phyloP scores from a whole-genome alignment of 768 basidiomycete species.

The Roridomyces roridus region DNA sequence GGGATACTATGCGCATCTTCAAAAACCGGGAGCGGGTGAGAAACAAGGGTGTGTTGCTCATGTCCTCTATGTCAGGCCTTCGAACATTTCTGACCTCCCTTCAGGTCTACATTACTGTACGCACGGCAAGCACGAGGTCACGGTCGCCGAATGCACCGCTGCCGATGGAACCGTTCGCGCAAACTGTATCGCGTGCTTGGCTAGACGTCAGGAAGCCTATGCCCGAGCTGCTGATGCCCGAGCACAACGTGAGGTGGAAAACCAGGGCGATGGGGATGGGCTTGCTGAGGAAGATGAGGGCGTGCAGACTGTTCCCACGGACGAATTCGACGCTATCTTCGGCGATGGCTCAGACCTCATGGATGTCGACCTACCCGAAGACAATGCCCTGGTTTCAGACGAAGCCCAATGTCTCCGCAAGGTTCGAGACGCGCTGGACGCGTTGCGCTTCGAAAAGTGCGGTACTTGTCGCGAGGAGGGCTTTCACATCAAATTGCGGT shows the following conservation, averaged over 20 bases:
- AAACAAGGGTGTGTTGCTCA: not conserved
- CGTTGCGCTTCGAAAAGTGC: not conserved
- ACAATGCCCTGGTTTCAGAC: not conserved
- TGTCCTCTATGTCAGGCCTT: too few relatives aligned
- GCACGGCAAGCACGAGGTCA: too few relatives aligned
- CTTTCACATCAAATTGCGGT: not conserved
- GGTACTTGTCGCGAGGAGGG: not conserved
- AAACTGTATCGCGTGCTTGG: not conserved
- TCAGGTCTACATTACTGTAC: too few relatives aligned
- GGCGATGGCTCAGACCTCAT: not conserved
- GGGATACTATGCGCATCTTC: too few relatives aligned
- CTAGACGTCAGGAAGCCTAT: not conserved
- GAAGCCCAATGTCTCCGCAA: not conserved
- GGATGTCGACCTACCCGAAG: not conserved
- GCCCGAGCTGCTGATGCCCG: not conserved
- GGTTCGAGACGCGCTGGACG: not conserved
- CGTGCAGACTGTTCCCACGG: not conserved
- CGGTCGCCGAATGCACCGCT: too few relatives aligned
- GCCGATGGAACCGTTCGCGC: not conserved
- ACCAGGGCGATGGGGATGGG: not conserved
- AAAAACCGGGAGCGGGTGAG: not conserved
- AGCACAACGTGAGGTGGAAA: not conserved
- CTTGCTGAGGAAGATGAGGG: not conserved
- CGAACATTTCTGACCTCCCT: too few relatives aligned
- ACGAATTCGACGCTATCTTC: not conserved